Percentiles rank a stretch among this genome's conserved stretches.
phyloP scores from a whole-genome alignment of 176 grass and related monocot genomes.

The Carex kokanica region DNA sequence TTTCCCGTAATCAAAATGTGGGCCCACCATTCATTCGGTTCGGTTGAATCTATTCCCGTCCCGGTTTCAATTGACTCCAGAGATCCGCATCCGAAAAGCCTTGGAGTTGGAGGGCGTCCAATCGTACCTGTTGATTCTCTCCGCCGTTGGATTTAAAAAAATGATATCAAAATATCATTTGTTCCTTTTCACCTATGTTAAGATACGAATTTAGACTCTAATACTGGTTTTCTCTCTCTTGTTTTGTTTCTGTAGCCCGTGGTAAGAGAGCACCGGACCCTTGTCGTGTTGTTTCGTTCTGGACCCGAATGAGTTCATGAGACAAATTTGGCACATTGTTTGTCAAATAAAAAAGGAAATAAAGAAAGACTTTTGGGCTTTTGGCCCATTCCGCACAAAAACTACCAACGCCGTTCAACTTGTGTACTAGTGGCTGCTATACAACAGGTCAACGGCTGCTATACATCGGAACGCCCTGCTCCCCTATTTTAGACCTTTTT shows the following conservation, averaged over 20 bases:
- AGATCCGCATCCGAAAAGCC: no score
- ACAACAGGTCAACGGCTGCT: neutral
- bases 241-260: neutral
- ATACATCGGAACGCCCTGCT: no score
- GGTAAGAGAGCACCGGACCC: neutral
- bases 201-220: neutral
- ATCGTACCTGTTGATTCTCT: neutral
- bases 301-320: neutral
- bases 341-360: no score
- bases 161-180: neutral
- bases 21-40: neutral
- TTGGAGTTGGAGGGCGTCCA: no score
- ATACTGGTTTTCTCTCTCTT: neutral
- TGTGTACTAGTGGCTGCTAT: neutral
- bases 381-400: neutral
- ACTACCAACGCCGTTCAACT: neutral
- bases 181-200: neutral
- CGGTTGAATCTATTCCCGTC: no score
- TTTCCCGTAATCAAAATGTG: neutral
- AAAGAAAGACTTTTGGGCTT: neutral
- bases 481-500: neutral
- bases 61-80: neutral
- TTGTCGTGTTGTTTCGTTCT: neutral
- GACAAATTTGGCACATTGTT: no score
- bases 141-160: neutral